Percentiles rank a stretch among this genome's conserved stretches.
Conservation (phyloP, 1,284 basidiomycete species). For the Sporisorium exsertum region DNA sequence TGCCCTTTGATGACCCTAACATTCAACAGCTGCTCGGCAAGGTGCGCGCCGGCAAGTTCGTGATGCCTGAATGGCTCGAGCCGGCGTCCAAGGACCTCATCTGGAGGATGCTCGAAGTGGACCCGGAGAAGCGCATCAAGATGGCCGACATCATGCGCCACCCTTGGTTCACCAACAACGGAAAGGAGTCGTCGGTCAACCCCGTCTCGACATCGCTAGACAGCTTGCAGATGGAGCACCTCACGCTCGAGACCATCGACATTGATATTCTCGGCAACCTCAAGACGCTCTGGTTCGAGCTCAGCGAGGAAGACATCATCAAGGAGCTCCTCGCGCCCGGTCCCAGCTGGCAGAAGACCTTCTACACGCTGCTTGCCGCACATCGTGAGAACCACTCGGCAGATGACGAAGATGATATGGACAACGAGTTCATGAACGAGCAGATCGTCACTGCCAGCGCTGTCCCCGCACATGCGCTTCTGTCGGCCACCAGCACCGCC, state of each 20-base stretch:
- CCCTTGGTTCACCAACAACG: conserved; percentile 84
- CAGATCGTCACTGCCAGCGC: conserved; percentile 39
- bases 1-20: conserved; percentile 94
- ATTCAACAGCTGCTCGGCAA: conserved; percentile 82
- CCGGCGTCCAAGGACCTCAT: conserved; percentile 84
- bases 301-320: conserved; percentile 57
- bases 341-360: conserved; percentile 68
- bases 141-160: conserved; percentile 87
- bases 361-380: conserved; percentile 65
- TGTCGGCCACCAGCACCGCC: conserved; percentile 24
- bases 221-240: conserved; percentile 69
- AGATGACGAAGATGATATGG: conserved; percentile 65
- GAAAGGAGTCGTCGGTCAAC: conserved; percentile 67
- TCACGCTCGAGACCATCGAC: conserved; percentile 75
- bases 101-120: conserved; percentile 85
- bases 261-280: conserved; percentile 90
- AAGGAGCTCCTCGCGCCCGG: conserved; percentile 54
- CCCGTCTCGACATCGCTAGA: conserved; percentile 61
- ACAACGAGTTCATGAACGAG: conserved; percentile 45
- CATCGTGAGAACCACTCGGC: conserved; percentile 66
- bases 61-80: conserved; percentile 82
- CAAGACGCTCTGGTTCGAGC: conserved; percentile 82
- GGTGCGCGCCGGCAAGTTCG: conserved; percentile 84
- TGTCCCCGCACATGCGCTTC: conserved; percentile 31
- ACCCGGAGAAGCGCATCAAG: conserved; percentile 84